Percentiles rank a stretch among this genome's conserved stretches.
Evolutionary conservation across 208 protist genomes (phyloP).

Genomic region (Leishmania aethiopica): DNA sequence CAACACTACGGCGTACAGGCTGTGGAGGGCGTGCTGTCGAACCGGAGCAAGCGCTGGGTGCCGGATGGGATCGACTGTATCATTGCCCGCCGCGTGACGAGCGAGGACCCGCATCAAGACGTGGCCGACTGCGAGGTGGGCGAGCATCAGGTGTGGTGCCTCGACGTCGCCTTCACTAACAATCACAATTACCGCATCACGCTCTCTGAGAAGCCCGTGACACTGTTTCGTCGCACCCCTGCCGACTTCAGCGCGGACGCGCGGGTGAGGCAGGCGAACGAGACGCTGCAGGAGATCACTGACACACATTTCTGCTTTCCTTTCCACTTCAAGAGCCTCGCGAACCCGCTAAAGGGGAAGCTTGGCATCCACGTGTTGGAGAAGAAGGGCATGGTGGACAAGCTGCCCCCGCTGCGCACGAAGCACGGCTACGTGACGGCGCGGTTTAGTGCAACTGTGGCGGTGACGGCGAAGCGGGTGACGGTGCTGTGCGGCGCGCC

Average conservation of each 20-base stretch:
- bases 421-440: conserved; percentile 67
- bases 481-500: conserved; percentile 82
- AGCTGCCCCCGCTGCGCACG: conserved; percentile 52
- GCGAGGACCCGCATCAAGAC: conserved; percentile 86
- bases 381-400: conserved; percentile 69
- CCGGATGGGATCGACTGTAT: conserved; percentile 97
- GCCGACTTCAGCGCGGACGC: conserved; percentile 61
- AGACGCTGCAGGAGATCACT: conserved; percentile 65
- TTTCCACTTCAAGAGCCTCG: conserved; percentile 72
- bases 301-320: conserved; percentile 80
- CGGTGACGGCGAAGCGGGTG: conserved; percentile 67
- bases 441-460: conserved; percentile 84
- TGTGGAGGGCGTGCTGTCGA: conserved; percentile 97
- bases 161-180: conserved; percentile 91
- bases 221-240: conserved; percentile 72
- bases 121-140: conserved; percentile 85
- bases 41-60: conserved; percentile 97
- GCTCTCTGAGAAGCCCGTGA: conserved; percentile 45
- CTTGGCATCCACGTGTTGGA: conserved; percentile 72
- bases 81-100: conserved; percentile 83
- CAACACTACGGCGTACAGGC: conserved; percentile 90
- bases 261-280: conserved; percentile 61
- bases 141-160: conserved; percentile 82
- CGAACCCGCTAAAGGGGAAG: conserved; percentile 62
- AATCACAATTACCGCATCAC: conserved; percentile 44